Evolutionary conservation across 257 asterid species (phyloP).

Genomic region (Solanum pennellii): DNA sequence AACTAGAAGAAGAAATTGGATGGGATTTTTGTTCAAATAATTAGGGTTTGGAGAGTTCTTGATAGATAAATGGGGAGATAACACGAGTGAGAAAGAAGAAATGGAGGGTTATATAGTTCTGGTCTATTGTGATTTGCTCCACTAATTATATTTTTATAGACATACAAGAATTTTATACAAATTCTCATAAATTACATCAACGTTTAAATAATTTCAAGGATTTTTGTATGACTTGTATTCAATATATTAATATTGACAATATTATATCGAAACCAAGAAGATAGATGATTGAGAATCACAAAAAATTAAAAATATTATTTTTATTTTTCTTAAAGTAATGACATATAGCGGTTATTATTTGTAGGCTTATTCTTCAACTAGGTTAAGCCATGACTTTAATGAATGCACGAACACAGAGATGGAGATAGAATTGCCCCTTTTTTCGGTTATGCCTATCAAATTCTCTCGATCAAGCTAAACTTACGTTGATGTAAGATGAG

Average conservation of each 20-base stretch:
- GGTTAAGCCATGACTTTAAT: too few species aligned
- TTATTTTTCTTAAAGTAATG: too few species aligned
- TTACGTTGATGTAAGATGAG: background rate
- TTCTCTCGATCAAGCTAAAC: background rate
- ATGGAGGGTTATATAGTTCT: background rate
- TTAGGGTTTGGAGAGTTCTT: background rate
- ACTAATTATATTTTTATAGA: too few species aligned
- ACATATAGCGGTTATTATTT: too few species aligned
- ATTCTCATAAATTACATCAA: too few species aligned
- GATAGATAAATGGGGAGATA: background rate
- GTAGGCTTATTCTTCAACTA: too few species aligned
- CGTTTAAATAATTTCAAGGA: too few species aligned
- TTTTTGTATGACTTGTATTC: too few species aligned
- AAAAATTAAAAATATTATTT: accelerated
- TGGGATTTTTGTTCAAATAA: background rate
- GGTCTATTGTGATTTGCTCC: background rate
- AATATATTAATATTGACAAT: too few species aligned
- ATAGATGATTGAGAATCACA: too few species aligned
- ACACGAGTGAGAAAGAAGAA: background rate
- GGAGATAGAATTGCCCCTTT: background rate
- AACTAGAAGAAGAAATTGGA: background rate
- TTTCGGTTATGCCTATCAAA: background rate
- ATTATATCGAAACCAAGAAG: background rate
- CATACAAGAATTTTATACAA: too few species aligned
- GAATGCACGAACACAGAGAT: too few species aligned